Percentiles rank a stretch among this genome's conserved stretches.
Conservation (phyloP, 805 yeast genomes). For the Kregervanrija delftensis region DNA sequence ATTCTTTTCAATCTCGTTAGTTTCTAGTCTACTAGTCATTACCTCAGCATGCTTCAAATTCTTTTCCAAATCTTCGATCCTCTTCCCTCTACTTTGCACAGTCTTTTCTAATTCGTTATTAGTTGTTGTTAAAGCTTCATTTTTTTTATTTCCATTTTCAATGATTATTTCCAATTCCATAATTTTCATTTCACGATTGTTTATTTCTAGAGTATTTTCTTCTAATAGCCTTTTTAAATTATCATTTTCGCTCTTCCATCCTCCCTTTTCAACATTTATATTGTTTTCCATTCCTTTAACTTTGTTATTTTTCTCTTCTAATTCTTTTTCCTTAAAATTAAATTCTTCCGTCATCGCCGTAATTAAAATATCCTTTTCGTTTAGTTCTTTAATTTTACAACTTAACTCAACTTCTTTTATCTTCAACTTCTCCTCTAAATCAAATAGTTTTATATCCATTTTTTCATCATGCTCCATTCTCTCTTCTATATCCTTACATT, state of each 20-base stretch:
- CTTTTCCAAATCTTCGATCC: not conserved
- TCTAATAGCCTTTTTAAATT: not conserved
- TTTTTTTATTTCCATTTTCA: not conserved
- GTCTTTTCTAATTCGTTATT: not conserved
- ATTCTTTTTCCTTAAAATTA: not conserved
- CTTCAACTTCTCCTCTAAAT: conserved; percentile 1
- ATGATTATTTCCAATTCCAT: not conserved
- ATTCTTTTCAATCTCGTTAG: not conserved
- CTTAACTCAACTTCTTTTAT: not conserved
- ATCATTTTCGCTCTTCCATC: not conserved
- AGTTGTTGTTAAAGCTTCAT: not conserved
- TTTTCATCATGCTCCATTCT: not conserved
- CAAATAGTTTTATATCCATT: not conserved
- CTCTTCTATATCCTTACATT: not conserved
- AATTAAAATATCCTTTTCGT: not conserved
- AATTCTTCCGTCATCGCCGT: too few relatives aligned
- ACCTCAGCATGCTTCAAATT: not conserved
- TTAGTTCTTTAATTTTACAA: not conserved
- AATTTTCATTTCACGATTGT: too few relatives aligned
- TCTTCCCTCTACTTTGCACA: not conserved
- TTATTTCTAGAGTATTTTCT: not conserved
- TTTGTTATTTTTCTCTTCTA: not conserved
- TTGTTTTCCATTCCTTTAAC: not conserved
- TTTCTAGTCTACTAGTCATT: not conserved
- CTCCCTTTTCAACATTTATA: not conserved